Conservation (phyloP, 306 rosid species). For the Canavalia gladiata region DNA sequence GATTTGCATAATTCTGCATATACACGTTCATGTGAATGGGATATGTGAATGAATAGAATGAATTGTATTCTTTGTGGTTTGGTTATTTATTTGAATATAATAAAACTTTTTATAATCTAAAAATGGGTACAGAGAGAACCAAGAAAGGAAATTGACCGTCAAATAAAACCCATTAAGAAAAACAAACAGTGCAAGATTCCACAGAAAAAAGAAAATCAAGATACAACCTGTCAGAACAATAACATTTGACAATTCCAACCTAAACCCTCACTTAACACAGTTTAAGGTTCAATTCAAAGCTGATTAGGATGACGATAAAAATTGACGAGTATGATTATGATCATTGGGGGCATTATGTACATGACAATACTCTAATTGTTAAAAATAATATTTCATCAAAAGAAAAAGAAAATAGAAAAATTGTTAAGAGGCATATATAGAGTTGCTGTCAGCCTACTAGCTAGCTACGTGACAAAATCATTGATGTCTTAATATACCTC, state of each 20-base stretch:
- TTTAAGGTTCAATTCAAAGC: not conserved
- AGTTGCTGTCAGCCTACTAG: not conserved
- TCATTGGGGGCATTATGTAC: not conserved
- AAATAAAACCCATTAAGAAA: conserved; percentile 1
- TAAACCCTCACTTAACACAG: not conserved
- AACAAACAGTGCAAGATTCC: not conserved
- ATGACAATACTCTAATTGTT: too few species aligned
- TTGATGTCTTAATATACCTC: not conserved
- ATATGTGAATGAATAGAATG: not conserved
- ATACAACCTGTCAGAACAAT: not conserved
- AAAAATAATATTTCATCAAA: too few species aligned
- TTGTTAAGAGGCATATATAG: too few species aligned
- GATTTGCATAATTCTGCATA: too few species aligned
- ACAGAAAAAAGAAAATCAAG: not conserved
- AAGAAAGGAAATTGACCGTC: not conserved
- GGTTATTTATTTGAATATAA: not conserved
- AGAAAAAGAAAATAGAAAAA: too few species aligned
- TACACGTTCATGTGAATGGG: too few species aligned
- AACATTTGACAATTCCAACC: not conserved
- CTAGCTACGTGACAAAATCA: not conserved
- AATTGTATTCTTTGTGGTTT: not conserved
- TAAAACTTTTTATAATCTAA: not conserved
- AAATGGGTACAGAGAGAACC: not conserved
- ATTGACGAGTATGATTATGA: conserved; percentile 3
- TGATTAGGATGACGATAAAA: conserved; percentile 14